These are phyloP conservation scores for Neopestalotiopsis clavispora DNA, from an alignment of 2,329 filamentous ascomycete genomes.

Conservation along the genomic window DNA sequence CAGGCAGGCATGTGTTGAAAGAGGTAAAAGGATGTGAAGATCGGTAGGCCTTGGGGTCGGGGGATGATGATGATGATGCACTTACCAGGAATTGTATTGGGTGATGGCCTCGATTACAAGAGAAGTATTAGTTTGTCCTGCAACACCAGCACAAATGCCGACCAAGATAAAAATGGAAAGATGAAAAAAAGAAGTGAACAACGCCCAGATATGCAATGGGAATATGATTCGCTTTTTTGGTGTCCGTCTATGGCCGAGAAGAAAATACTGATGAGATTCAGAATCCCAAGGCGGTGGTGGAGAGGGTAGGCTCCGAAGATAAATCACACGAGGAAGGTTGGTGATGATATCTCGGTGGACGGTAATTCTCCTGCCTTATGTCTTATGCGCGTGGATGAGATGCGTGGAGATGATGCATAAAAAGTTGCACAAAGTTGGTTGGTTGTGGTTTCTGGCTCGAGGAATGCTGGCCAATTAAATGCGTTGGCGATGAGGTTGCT, in stretches of 20 bases:
- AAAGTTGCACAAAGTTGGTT: not conserved
- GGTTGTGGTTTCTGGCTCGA: not conserved
- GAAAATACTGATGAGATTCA: not conserved
- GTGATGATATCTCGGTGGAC: not conserved
- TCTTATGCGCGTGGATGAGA: not conserved
- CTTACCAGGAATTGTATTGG: not conserved
- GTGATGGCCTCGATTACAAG: not conserved
- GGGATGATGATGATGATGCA: not conserved
- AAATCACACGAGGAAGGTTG: not conserved
- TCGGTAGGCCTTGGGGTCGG: not conserved
- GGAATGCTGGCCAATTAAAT: not conserved
- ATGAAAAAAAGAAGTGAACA: not conserved
- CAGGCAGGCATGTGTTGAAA: not conserved
- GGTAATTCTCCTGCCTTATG: not conserved
- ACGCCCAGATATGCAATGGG: conserved; percentile 3
- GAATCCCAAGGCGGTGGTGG: not conserved
- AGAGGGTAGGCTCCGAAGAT: not conserved
- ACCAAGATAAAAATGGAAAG: not conserved
- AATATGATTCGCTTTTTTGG: not conserved
- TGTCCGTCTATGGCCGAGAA: not conserved
- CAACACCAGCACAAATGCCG: not conserved
- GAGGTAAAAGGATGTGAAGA: not conserved
- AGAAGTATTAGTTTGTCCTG: not conserved
- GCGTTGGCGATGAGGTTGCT: not conserved
- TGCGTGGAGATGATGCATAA: not conserved